Evolutionary conservation across 495 filamentous ascomycete genomes (phyloP), one percentile per base, ranked within the genome.

Genomic region (Halenospora varia): DNA sequence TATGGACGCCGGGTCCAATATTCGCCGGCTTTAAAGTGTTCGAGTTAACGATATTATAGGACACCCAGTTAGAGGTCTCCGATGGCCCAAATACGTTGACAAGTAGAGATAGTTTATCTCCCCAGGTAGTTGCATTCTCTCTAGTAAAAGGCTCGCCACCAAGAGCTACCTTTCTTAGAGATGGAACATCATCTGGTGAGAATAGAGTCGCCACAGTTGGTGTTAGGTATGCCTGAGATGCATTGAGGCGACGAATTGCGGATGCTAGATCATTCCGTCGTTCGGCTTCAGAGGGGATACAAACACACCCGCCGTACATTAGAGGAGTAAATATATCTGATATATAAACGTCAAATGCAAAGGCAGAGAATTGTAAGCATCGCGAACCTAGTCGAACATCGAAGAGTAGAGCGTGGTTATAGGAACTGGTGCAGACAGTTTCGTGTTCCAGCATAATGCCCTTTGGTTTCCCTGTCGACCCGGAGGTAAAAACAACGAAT

Each of bases 281-380:
- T 8, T 40, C 35, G 8, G 8, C 9, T 0, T 51, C 53, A 1
- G 74, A 77, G 1, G 76, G 77, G 19, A 80, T 61, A 54, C 76
- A 79, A 29, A 80, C 68, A 56, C 75, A 77, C 18, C 71, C 70
- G 2, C 87, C 86, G 44, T 87, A 75, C 56, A 83, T 82, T 0
- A 89, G 64, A 0, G 89, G 82, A 62, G 90, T 92, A 72, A 93
- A 92, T 3, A 90, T 80, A 48, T 78, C 77, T 57, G 73, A 72
- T 49, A 80, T 73, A 42, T 72, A 72, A 1, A 78, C 73, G 39
- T 80, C 79, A 46, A 81, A 82, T 11, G 69, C 67, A 59, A 75
- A 80, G 3, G 73, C 72, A 0, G 76, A 72, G 52, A 81, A 81
- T 55, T 82, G 75, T 19, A 78, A 72, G 13, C 73, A 68, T 8